Conservation (phyloP, 2,329 filamentous ascomycete species). For the Paecilomyces sp. region DNA sequence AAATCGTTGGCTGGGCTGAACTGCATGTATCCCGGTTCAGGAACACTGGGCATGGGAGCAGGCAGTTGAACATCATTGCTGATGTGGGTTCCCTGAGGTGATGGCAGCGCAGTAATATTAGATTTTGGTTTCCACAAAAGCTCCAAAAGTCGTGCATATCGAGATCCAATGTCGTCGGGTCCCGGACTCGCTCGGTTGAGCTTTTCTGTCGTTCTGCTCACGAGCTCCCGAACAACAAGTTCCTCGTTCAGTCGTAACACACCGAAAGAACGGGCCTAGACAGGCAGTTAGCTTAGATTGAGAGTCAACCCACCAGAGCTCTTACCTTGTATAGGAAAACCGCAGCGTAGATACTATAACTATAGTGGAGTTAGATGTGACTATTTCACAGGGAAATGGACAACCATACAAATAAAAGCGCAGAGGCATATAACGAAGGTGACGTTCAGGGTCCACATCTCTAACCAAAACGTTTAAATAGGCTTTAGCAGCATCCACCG, state of each 20-base stretch:
- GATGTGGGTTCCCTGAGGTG: conserved; percentile 19
- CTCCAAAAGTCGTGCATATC: conserved; percentile 55
- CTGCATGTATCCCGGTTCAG: conserved; percentile 31
- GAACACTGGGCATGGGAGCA: conserved; percentile 21
- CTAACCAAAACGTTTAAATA: conserved; percentile 55
- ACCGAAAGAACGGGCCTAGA: conserved; percentile 50
- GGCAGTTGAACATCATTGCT: conserved; percentile 25
- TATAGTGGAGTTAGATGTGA: conserved; percentile 12
- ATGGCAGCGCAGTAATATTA: conserved; percentile 13
- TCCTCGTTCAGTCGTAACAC: conserved; percentile 51
- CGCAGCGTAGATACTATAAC: conserved; percentile 53
- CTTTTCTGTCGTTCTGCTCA: conserved; percentile 53
- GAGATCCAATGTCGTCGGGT: conserved; percentile 52
- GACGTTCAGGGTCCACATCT: conserved; percentile 51
- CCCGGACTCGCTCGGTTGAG: conserved; percentile 53
- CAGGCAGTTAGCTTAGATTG: not conserved
- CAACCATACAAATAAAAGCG: conserved; percentile 53
- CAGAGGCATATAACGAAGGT: conserved; percentile 57
- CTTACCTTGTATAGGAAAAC: conserved; percentile 58
- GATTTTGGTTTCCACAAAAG: conserved; percentile 50
- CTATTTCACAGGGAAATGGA: not conserved
- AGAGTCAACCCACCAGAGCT: not conserved
- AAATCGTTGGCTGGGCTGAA: conserved; percentile 49
- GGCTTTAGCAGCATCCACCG: conserved; percentile 57
- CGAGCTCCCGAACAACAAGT: conserved; percentile 50